Base-by-base conservation (phyloP, 2,329 filamentous ascomycete species). In the Talaromyces rugulosus region DNA sequence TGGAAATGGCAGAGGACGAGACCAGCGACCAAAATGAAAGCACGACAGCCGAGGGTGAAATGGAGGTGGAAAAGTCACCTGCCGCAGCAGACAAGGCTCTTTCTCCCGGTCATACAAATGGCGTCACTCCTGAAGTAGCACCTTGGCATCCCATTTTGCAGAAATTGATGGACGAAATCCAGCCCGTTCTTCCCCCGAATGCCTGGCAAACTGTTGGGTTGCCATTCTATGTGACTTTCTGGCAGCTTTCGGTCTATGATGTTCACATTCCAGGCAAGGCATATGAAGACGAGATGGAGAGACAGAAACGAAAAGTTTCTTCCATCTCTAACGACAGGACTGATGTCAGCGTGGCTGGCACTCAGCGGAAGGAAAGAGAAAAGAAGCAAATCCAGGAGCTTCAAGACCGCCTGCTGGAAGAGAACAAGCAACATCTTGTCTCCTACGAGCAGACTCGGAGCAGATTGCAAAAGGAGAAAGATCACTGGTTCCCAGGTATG, bases 171-270 rank as follows among this genome's bases (percentile, higher is more conserved):
- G 84, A 89, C 8, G 83, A 87, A 33, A 83, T 96, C 18, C 84
- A 85, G 63, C 78, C 80, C 5, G 79, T 84, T 0, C 73, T 91
- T 11, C 85, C 89, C 0, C 76, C 84, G 1, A 83, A 86, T 7
- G 84, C 87, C 5, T 92, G 89, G 82, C 80, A 85, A 11, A 85
- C 85, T 56, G 84, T 97, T 58, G 92, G 87, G 51, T 82, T 92
- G 0, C 87, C 90, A 33, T 94, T 97, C 73, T 97, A 92, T 70
- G 86, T 90, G 51, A 90, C 90, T 0, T 99, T 99, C 77, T 99
- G 95, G 95, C 89, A 93, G 57, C 82, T 97, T 12, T 88, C 92
- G 31, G 83, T 96, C 3, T 87, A 90, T 53, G 94, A 99, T 72
- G 81, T 97, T 62, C 85, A 86, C 61, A 87, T 93, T 65, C 90